A percentile compares a stretch with the other conserved stretches of the same genome.
phyloP scores from a whole-genome alignment of 2,329 filamentous ascomycete genomes.

The Curvularia eragrostidis region DNA sequence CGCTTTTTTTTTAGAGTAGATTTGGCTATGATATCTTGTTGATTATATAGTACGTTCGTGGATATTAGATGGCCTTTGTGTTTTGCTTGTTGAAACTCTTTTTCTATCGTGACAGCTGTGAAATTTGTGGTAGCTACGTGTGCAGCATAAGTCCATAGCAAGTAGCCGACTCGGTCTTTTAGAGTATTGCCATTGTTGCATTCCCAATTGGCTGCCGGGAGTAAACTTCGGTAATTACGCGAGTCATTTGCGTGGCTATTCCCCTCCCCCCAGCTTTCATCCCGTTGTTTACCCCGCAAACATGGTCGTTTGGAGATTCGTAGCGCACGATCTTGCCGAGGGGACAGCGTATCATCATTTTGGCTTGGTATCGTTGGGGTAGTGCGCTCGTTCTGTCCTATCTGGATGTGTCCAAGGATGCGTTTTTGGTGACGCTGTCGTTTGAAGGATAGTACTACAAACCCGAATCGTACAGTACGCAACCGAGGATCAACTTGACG shows the following conservation, averaged over 20 bases:
- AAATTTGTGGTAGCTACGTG: too few species aligned
- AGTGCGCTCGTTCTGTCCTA: neutral
- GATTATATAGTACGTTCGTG: too few species aligned
- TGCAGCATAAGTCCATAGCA: neutral
- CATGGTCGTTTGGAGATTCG: neutral
- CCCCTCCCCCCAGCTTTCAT: neutral
- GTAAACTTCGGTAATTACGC: neutral
- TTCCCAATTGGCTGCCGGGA: neutral
- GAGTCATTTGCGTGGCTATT: neutral
- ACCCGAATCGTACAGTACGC: conserved; percentile 14
- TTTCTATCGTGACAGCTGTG: too few species aligned
- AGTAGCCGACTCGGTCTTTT: neutral
- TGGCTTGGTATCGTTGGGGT: rapidly evolving
- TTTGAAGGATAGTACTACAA: neutral
- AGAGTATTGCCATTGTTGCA: neutral
- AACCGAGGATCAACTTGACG: conserved; percentile 31
- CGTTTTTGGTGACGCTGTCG: neutral
- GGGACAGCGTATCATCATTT: neutral
- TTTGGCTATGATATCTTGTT: too few species aligned
- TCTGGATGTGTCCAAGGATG: too few species aligned
- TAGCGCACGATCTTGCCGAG: neutral
- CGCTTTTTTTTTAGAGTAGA: too few species aligned
- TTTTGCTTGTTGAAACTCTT: too few species aligned
- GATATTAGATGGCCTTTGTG: too few species aligned
- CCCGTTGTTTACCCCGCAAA: neutral